Evolutionary conservation across 176 grass and related monocot species (phyloP).

Genomic region (Canna indica): DNA sequence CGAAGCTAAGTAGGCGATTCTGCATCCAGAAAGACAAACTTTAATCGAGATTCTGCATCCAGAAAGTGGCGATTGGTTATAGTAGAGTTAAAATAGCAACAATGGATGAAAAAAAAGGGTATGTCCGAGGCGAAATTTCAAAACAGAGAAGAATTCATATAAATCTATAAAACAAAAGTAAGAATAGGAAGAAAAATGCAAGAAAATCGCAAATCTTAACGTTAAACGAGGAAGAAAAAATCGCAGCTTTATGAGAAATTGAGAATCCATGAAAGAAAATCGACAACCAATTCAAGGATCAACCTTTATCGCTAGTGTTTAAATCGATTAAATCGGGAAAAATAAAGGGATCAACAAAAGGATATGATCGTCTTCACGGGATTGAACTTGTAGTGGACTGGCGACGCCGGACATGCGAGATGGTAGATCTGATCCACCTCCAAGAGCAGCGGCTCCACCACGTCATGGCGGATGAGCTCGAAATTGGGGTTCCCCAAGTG

Average conservation of each 20-base stretch:
- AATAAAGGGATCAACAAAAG: not conserved
- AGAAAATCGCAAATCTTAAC: not conserved
- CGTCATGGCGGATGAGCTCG: not conserved
- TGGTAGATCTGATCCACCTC: conserved; percentile 5
- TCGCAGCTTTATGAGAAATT: not conserved
- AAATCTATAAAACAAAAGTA: not conserved
- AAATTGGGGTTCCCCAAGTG: not conserved
- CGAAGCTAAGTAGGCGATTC: too few relatives aligned
- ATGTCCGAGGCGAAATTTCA: not conserved
- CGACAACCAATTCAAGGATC: not conserved
- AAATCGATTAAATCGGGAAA: not conserved
- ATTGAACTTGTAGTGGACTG: not conserved
- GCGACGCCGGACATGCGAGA: not conserved
- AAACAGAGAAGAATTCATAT: not conserved
- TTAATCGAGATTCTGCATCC: too few relatives aligned
- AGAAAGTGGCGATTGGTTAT: too few relatives aligned
- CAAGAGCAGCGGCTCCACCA: conserved; percentile 1
- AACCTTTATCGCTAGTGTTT: not conserved
- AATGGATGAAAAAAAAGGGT: not conserved
- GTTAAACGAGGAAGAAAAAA: too few relatives aligned
- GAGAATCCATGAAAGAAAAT: not conserved
- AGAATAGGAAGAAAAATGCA: too few relatives aligned
- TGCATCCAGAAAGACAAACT: too few relatives aligned
- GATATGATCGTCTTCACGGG: conserved; percentile 2
- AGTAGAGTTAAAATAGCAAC: too few relatives aligned